Percentiles rank a stretch among this genome's conserved stretches.
Conservation (phyloP, 495 filamentous ascomycete genomes). For the Penicillium riverlandense region DNA sequence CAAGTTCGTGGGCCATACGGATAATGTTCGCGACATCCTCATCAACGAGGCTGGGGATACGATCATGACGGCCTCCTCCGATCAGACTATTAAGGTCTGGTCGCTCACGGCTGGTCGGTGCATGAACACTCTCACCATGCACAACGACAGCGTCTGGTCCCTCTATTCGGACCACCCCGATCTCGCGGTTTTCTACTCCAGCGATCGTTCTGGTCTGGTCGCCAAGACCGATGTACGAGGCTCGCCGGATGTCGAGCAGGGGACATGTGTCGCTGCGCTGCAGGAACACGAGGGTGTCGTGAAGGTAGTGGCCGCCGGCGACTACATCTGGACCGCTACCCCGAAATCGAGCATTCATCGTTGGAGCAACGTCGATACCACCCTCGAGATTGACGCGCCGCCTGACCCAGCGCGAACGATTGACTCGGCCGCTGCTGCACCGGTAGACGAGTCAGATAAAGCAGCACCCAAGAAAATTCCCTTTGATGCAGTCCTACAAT, state of each 20-base stretch:
- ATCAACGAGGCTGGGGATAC: slow-evolving; percentile 83
- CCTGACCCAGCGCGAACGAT: slow-evolving; percentile 45
- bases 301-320: slow-evolving; percentile 73
- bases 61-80: slow-evolving; percentile 90
- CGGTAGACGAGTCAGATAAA: slow-evolving; percentile 5
- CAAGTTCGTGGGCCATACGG: slow-evolving; percentile 97
- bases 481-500: slow-evolving; percentile 61
- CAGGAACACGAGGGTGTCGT: slow-evolving; percentile 87
- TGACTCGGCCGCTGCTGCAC: slow-evolving; percentile 11
- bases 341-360: slow-evolving; percentile 91
- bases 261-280: slow-evolving; percentile 76
- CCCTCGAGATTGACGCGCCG: slow-evolving; percentile 47
- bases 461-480: slow-evolving; percentile 58
- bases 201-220: slow-evolving; percentile 82
- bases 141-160: slow-evolving; percentile 97
- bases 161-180: slow-evolving; percentile 82
- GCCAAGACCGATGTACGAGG: slow-evolving; percentile 87
- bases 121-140: slow-evolving; percentile 97
- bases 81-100: slow-evolving; percentile 97
- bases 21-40: slow-evolving; percentile 85
- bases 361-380: slow-evolving; percentile 83
- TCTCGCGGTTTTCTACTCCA: slow-evolving; percentile 86
- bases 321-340: slow-evolving; percentile 90
- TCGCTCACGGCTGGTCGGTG: slow-evolving; percentile 89
- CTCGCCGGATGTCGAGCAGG: slow-evolving; percentile 77